Conservation (phyloP, 768 basidiomycete genomes). For the Kwoniella sp. region DNA sequence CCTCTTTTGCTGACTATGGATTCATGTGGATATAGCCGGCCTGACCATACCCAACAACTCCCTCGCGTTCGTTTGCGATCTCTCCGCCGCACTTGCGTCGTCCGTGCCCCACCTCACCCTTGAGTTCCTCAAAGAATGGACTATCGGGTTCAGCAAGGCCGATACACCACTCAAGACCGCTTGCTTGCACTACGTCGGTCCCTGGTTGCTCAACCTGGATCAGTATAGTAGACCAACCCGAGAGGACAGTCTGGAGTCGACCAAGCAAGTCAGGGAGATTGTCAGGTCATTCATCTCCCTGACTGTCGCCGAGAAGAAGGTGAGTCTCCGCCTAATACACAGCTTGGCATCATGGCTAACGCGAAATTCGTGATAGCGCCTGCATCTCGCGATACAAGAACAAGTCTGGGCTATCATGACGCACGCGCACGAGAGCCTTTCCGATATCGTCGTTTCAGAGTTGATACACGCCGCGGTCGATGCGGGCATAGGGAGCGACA, state of each 20-base stretch:
- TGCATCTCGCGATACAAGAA: constrained; percentile 68
- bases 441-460: constrained; percentile 77
- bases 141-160: constrained; percentile 61
- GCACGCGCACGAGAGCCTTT: constrained; percentile 66
- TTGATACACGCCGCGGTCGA: constrained; percentile 79
- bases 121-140: constrained; percentile 86
- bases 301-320: constrained; percentile 72
- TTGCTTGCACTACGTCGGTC: constrained; percentile 78
- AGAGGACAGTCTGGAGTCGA: constrained; percentile 70
- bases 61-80: constrained; percentile 24
- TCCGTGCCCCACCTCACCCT: constrained; percentile 71
- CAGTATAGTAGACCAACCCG: constrained; percentile 70
- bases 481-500: constrained; percentile 71
- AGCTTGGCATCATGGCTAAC: constrained; percentile 1
- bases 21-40: constrained; percentile 22
- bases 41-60: constrained; percentile 42
- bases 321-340: constrained; percentile 49
- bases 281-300: constrained; percentile 76
- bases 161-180: constrained; percentile 64
- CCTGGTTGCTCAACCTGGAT: constrained; percentile 83
- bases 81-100: constrained; percentile 32
- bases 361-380: constrained; percentile 56
- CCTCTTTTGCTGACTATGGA: constrained; percentile 10
- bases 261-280: constrained; percentile 75
- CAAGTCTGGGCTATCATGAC: constrained; percentile 77